Conservation (phyloP, 1,139 yeast genomes). For the Suhomyces yuchorum region DNA sequence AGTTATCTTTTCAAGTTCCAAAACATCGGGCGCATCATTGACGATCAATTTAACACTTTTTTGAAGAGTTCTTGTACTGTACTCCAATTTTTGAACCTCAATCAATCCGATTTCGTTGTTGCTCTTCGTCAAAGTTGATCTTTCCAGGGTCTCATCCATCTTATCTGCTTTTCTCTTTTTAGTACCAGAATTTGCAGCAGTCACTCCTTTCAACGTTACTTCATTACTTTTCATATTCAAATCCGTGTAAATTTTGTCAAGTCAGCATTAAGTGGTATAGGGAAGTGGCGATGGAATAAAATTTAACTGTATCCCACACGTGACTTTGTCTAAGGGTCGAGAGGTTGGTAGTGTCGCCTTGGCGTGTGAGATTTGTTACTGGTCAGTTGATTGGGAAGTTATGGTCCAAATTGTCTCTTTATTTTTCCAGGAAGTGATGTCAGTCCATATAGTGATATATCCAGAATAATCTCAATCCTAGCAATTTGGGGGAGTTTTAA, state of each 20-base stretch:
- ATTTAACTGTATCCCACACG: background rate
- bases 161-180: slow-evolving; percentile 5
- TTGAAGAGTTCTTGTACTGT: slow-evolving; percentile 47
- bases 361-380: no score
- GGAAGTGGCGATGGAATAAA: background rate
- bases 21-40: slow-evolving; percentile 54
- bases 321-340: no score
- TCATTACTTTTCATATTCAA: slow-evolving; percentile 12
- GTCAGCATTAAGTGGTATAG: slow-evolving; percentile 2
- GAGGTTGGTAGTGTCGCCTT: no score
- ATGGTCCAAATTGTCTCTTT: no score
- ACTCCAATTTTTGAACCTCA: slow-evolving; percentile 45
- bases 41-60: slow-evolving; percentile 54
- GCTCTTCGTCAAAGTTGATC: background rate
- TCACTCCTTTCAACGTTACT: slow-evolving; percentile 9
- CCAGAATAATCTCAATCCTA: no score
- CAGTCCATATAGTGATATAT: no score
- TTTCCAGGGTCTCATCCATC: background rate
- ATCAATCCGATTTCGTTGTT: slow-evolving; percentile 30
- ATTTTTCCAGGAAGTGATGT: no score
- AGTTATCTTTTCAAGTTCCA: slow-evolving; percentile 39
- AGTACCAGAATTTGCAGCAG: background rate
- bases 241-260: slow-evolving; percentile 1
- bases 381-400: no score
- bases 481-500: no score